These are phyloP conservation scores for Rubia balearica DNA, from an alignment of 305 asterid species.

Conservation along the genomic window DNA sequence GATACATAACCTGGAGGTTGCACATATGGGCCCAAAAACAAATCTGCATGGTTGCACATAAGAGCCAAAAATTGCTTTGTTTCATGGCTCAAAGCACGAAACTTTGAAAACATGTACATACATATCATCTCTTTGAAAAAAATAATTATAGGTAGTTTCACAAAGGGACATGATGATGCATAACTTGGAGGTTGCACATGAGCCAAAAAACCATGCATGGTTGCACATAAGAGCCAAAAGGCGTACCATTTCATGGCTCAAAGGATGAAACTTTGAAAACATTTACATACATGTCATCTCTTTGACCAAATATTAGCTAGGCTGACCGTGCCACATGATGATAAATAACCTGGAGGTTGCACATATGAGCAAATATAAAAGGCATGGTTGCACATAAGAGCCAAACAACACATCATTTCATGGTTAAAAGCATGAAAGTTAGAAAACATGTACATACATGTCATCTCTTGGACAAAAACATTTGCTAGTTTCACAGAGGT, in stretches of 20 bases:
- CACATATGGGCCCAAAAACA: background rate
- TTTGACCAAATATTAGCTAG: background rate
- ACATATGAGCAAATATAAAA: background rate
- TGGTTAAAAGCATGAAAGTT: background rate
- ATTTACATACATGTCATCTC: background rate
- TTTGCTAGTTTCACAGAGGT: background rate
- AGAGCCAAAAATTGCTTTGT: background rate
- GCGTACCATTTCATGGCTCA: background rate
- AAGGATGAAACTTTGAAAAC: background rate
- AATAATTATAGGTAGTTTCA: background rate
- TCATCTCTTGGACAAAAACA: background rate
- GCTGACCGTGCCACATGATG: no score
- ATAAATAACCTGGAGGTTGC: background rate
- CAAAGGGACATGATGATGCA: background rate
- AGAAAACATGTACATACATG: no score
- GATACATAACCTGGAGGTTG: background rate
- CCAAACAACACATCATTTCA: no score
- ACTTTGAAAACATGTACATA: background rate
- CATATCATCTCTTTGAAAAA: background rate
- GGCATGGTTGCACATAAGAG: no score
- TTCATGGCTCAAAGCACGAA: background rate
- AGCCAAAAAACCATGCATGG: background rate
- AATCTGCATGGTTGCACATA: background rate
- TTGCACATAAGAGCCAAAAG: background rate
- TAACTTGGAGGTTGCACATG: background rate